These are phyloP conservation scores for Talaromyces sp. DNA, from an alignment of 2,329 filamentous ascomycete genomes.

Conservation along the genomic window DNA sequence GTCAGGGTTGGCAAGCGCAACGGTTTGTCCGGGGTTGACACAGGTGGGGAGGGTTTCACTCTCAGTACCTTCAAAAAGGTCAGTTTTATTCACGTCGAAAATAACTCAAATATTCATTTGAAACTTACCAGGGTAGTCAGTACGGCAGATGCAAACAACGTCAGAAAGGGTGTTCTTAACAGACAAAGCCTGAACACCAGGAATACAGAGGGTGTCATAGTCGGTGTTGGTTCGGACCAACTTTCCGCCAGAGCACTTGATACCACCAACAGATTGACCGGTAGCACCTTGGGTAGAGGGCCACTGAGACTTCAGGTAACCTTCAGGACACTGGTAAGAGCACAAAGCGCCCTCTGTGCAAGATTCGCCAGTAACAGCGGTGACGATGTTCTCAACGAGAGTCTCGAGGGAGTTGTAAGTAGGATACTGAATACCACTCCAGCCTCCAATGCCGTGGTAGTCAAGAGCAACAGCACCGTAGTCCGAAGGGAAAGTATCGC, in stretches of 20 bases:
- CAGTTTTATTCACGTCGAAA: neutral
- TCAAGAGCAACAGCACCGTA: constrained; percentile 74
- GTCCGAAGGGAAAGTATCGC: constrained; percentile 69
- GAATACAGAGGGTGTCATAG: constrained; percentile 71
- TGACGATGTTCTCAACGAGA: constrained; percentile 65
- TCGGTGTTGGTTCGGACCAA: constrained; percentile 71
- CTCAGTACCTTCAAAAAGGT: constrained; percentile 60
- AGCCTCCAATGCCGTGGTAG: constrained; percentile 71
- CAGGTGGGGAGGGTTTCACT: constrained; percentile 77
- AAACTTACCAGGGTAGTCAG: constrained; percentile 80
- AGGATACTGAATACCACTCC: constrained; percentile 72
- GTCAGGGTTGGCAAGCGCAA: constrained; percentile 72
- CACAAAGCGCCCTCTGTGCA: constrained; percentile 71
- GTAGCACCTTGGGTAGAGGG: constrained; percentile 72
- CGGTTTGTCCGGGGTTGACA: constrained; percentile 58
- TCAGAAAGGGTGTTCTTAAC: constrained; percentile 71
- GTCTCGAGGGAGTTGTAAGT: constrained; percentile 47
- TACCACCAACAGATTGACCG: constrained; percentile 82
- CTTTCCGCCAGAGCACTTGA: constrained; percentile 71
- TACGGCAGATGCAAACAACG: constrained; percentile 78
- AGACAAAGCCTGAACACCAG: constrained; percentile 67
- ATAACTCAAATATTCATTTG: neutral
- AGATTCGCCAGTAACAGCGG: constrained; percentile 58
- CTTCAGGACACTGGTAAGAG: constrained; percentile 88
- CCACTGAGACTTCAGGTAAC: constrained; percentile 93